Evolutionary conservation across 768 basidiomycete genomes (phyloP).

Genomic region (Gloeopeniophorella convolvens): DNA sequence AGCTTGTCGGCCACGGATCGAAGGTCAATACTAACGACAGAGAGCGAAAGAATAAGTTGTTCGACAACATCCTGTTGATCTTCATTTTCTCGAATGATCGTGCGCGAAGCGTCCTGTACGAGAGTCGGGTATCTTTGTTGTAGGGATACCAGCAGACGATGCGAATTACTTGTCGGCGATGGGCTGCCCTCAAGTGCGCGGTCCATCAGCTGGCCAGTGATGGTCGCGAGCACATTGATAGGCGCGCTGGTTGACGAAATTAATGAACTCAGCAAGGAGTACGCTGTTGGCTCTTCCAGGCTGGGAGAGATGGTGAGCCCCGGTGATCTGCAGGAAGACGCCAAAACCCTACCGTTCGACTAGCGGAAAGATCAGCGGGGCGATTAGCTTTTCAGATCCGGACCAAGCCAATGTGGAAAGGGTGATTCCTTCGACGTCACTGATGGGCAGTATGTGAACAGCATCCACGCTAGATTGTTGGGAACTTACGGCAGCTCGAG

Average conservation of each 20-base stretch:
- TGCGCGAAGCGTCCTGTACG: constrained; percentile 38
- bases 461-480: background rate
- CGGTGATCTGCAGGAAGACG: background rate
- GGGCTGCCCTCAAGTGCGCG: constrained; percentile 10
- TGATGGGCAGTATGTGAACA: constrained; percentile 22
- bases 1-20: background rate
- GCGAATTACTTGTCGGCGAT: constrained; percentile 1
- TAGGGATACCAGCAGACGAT: constrained; percentile 43
- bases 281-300: constrained; percentile 4
- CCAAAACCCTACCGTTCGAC: constrained; percentile 28
- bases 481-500: constrained; percentile 5
- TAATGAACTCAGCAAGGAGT: background rate
- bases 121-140: constrained; percentile 59
- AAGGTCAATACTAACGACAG: constrained; percentile 36
- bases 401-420: constrained; percentile 38
- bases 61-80: constrained; percentile 38
- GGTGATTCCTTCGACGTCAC: constrained; percentile 43
- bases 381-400: constrained; percentile 52
- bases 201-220: constrained; percentile 16
- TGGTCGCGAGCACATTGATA: background rate
- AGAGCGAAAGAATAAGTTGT: constrained; percentile 51
- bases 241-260: background rate
- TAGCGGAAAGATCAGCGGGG: constrained; percentile 43
- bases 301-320: background rate
- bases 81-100: constrained; percentile 28